phyloP scores from a whole-genome alignment of 2,329 filamentous ascomycete genomes.

The Metarhizium robertsii region DNA sequence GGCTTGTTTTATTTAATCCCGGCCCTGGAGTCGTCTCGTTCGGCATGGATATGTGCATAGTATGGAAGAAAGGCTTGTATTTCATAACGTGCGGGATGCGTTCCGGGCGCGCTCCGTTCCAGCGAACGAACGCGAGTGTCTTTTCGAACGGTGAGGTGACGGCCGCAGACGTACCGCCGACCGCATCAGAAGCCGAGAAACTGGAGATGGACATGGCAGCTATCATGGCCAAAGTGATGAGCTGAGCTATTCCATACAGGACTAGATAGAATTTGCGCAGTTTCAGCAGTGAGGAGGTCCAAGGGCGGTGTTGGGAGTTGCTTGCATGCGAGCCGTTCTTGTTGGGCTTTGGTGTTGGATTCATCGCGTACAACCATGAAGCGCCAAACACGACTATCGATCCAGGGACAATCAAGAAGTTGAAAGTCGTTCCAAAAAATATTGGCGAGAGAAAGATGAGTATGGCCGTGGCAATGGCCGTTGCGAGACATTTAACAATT shows the following conservation, averaged over 20 bases:
- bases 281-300: neutral
- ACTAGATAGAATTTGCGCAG: too few relatives aligned
- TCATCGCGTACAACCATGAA: too few relatives aligned
- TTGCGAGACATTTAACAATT: slow-evolving; percentile 24
- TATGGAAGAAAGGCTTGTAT: slow-evolving; percentile 16
- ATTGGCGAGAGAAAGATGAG: slow-evolving; percentile 21
- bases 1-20: too few relatives aligned
- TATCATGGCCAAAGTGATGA: too few relatives aligned
- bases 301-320: neutral
- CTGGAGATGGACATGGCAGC: too few relatives aligned
- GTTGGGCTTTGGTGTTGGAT: slow-evolving; percentile 20
- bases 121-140: slow-evolving; percentile 10
- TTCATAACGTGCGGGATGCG: slow-evolving; percentile 17
- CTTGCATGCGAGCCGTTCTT: slow-evolving; percentile 16
- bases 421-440: slow-evolving; percentile 18
- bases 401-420: slow-evolving; percentile 18
- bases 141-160: slow-evolving; percentile 17
- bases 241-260: too few relatives aligned
- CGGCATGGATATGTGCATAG: too few relatives aligned
- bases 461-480: slow-evolving; percentile 20
- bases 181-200: too few relatives aligned
- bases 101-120: slow-evolving; percentile 8
- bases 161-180: too few relatives aligned
- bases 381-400: too few relatives aligned
- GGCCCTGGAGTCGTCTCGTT: too few relatives aligned